Evolutionary conservation across 192 early-diverging fungal genomes (phyloP), one percentile per base, ranked within the genome.

Genomic region (Nowakowskiella sp.): DNA sequence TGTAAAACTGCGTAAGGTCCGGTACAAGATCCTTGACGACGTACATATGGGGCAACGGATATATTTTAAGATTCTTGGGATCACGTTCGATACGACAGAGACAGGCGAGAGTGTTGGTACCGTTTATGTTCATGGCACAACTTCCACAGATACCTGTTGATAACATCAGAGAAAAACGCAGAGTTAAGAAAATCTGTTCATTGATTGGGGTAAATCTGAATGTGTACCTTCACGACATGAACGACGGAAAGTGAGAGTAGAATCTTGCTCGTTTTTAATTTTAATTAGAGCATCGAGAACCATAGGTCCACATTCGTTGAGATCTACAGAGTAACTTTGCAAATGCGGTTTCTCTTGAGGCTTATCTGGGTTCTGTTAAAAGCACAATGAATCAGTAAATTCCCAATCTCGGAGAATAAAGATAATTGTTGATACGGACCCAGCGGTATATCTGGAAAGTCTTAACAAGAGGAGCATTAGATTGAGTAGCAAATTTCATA

Each of bases 71-170:
- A 22, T 74, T 61, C 74, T 80, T 82, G 31, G 69, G 56, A 59
- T 71, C 61, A 24, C 85, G 76, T 44, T 92, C 81, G 54, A 97
- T 92, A 53, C 89, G 85, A 64, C 73, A 77, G 48, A 94, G 80
- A 73, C 91, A 97, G 13, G 94, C 94, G 36, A 97, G 76, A 19
- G 91, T 97, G 78, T 97, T 97, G 16, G 67, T 73, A 51, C 94
- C 94, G 65, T 87, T 84, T 67, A 97, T 97, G 81, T 97, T 97
- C 94, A 97, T 97, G 47, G 94, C 85, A 61, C 94, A 97, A 42
- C 89, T 92, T 50, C 93, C 93, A 63, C 93, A 96, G 60, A 96
- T 96, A 47, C 66, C 66, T 71, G 42, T 6, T 8, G 23, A 39
- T 13, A 39, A 13, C n/a, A n/a, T n/a, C n/a, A n/a, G n/a, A n/a